phyloP scores from a whole-genome alignment of 129 eudicot species.

The Flaveria bidentis region DNA sequence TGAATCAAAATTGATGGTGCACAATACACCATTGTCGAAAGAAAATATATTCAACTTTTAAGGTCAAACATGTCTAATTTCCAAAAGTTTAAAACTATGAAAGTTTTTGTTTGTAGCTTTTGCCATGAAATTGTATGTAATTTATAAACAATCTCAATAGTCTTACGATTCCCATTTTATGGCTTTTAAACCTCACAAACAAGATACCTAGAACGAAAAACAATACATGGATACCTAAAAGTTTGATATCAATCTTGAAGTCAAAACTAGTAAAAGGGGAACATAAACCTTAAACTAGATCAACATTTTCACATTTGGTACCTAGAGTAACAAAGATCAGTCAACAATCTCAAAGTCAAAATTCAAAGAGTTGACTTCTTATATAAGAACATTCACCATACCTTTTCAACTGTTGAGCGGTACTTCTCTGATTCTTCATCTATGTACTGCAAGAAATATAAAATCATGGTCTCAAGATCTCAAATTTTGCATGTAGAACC shows the following conservation, averaged over 20 bases:
- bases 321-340: neutral
- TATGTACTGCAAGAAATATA: constrained; percentile 57
- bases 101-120: too few species aligned
- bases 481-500: constrained; percentile 7
- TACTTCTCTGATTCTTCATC: constrained; percentile 88
- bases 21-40: neutral
- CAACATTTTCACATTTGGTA: neutral
- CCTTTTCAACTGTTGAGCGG: constrained; percentile 68
- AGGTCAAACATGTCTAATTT: neutral
- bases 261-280: neutral
- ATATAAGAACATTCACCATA: constrained; percentile 25
- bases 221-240: neutral
- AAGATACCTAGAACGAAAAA: neutral
- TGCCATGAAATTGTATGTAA: neutral
- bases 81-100: neutral
- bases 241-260: neutral
- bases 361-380: neutral
- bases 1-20: neutral
- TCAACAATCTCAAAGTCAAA: neutral
- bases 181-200: neutral
- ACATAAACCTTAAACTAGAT: neutral
- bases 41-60: too few species aligned
- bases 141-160: neutral
- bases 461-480: neutral
- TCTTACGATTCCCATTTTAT: neutral